Evolutionary conservation across 148 eudicot species (phyloP), one percentile per base, ranked within the genome.

Genomic region (Talinum fruticosum): DNA sequence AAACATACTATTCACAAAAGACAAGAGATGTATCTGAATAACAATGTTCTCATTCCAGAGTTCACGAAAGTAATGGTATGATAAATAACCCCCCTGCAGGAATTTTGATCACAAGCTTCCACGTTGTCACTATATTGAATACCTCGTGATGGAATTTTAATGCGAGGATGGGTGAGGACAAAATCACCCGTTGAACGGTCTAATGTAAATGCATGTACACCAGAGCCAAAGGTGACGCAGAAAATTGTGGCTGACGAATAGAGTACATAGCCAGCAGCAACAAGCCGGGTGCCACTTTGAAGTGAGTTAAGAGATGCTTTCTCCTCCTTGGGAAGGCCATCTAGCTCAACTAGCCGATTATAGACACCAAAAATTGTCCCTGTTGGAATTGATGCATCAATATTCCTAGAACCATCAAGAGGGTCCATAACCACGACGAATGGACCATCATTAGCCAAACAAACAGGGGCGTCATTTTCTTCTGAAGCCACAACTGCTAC

Each of bases 401-500:
- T 96, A 78, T 96, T 96, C 8, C 98, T 86, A 8, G 98, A 96
- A 57, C 99, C 99, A 82, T 96, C 99, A 33, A 96, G 90, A 72
- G 98, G 99, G 85, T 96, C 99, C 53, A 90, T 83, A 44, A 93
- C 99, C 53, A 96, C 97, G 81, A 96, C 99, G 75, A 84, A 96
- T 71, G 99, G 99, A 81, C 90, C 99, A 78, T 84, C 80, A 79
- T 96, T 97, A 23, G 75, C 73, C 49, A 96, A 78, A 92, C 93
- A 93, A 76, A 91, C 81, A 18, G 99, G 99, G 47, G 85, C 86
- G 64, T 96, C 99, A 75, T 96, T 97, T 87, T 96, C 99, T 89
- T 96, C 99, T 51, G 97, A 91, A 51, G 99, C 99, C 88, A 93
- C 87, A 45, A 96, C 97, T 45, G 98, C 97, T 82, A 90, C 99